Base-by-base conservation (phyloP, 148 eudicot genomes). In the Fagopyrum homotropicum region DNA sequence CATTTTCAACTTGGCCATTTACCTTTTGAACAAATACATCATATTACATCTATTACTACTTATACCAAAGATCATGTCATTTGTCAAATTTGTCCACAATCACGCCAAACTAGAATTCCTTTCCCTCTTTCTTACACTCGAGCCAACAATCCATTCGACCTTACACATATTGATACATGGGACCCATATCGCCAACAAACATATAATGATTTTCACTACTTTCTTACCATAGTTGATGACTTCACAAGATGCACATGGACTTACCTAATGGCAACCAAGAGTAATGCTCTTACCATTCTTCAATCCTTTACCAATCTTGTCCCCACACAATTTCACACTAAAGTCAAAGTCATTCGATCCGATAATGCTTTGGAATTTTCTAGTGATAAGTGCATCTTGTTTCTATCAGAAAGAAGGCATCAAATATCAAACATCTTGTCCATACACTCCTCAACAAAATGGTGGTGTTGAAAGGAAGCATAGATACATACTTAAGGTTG, bases 111-210 rank as follows among this genome's bases (percentile, higher is more conserved):
- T 29, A 47, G 12, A 4, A 0, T 0, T 3, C 48, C 17, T 73
- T 55, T 30, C 69, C 69, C 9, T 1, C 51, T 15, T 17, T 59
- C 40, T 0, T 35, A 29, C 43, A 30, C 40, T 57, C 26, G 4
- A 9, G 12, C 26, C 26, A 22, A 22, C 26, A 1, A 6, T 9
- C 35, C 59, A 1, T 74, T 55, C 35, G n/a, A 74, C 0, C 0
- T 74, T 0, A 2, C 54, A 30, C 75, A 73, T 26, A 44, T 73
- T 1, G 75, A 73, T 5, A 50, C 52, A 19, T 73, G 75, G 63
- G 75, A 45, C 6, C 45, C 61, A 3, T 73, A 29, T 15, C 4
- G 7, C 2, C 4, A 2, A 0, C 1, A 1, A 0, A 55, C 76
- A 17, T 46, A 30, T 15, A 14, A 73, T 50, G 22, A 48, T 0